Evolutionary conservation across 1,139 yeast genomes (phyloP), one percentile per base, ranked within the genome.

Genomic region (Pichia terricola): DNA sequence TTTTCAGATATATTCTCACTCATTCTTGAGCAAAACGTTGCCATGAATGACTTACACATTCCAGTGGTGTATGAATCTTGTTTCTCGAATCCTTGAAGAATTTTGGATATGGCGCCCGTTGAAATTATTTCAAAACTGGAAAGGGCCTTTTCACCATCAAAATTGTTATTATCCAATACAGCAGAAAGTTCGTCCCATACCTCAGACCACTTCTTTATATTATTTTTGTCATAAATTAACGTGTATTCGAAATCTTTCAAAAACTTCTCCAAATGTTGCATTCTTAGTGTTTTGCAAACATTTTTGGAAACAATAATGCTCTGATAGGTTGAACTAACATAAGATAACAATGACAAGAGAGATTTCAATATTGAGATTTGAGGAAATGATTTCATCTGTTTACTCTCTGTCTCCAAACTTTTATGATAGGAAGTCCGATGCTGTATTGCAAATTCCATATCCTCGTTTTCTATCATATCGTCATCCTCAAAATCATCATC

Each of bases 121-220:
- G 83, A 73, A 10, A 79, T 69, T 37, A 88, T 65, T 58, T 87
- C 95, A 64, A 81, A 86, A 50, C 94, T 81, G 0, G 95, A 84
- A 5, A 83, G 62, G 1, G 60, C 22, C 22, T 16, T 16, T 16
- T 16, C 22, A 16, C 22, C 22, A 16, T 16, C 22, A 16, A 16
- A 16, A 16, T 16, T 16, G 22, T 16, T 16, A 16, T 16, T 16
- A 26, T 52, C 50, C 32, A 74, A 50, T 4, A 62, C 51, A 5
- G 43, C 39, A 26, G 66, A 64, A 31, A 82, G 62, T 30, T 60
- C 57, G 3, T 48, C 50, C 87, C 88, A 80, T 4, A 73, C 33
- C 3, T 49, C 45, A 4, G 51, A 38, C 82, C 85, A 75, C 4
- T 67, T 64, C 22, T 16, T 16, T 16, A 16, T 16, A 16, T 16